A percentile compares a stretch with the other conserved stretches of the same genome.
Conservation (phyloP, 768 basidiomycete genomes). For the Sarcomyxa edulis region DNA sequence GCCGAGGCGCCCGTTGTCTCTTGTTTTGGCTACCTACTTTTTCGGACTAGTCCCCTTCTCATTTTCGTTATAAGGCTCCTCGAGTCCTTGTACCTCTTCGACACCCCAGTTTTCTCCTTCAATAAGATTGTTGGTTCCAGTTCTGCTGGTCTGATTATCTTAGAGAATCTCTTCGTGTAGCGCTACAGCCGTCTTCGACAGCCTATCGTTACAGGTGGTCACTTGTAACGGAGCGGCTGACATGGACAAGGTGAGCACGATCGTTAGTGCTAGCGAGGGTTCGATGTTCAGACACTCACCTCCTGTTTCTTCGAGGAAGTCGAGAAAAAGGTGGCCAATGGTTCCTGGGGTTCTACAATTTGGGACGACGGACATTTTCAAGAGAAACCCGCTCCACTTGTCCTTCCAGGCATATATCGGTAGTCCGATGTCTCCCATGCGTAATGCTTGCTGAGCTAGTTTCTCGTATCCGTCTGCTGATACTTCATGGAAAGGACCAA, state of each 20-base stretch:
- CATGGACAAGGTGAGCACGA: too few relatives aligned
- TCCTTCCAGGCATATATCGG: constrained; percentile 23
- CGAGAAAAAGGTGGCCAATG: constrained; percentile 26
- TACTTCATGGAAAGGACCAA: constrained; percentile 17
- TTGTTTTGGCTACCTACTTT: constrained; percentile 7
- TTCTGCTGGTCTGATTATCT: too few relatives aligned
- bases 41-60: too few relatives aligned
- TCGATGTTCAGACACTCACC: constrained; percentile 16
- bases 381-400: constrained; percentile 17
- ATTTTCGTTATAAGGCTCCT: too few relatives aligned
- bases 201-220: too few relatives aligned
- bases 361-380: constrained; percentile 17
- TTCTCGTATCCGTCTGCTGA: constrained; percentile 25
- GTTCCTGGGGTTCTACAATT: constrained; percentile 15
- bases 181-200: too few relatives aligned
- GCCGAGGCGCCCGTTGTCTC: too few relatives aligned
- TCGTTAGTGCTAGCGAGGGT: too few relatives aligned
- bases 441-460: constrained; percentile 15
- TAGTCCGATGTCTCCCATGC: constrained; percentile 23
- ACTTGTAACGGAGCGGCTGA: too few relatives aligned
- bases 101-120: too few relatives aligned
- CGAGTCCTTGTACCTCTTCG: too few relatives aligned
- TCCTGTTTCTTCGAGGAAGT: constrained; percentile 20
- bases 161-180: not conserved
- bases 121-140: too few relatives aligned